These are phyloP conservation scores for Sporisorium scitamineum DNA, from an alignment of 1,284 basidiomycete genomes.

Conservation along the genomic window DNA sequence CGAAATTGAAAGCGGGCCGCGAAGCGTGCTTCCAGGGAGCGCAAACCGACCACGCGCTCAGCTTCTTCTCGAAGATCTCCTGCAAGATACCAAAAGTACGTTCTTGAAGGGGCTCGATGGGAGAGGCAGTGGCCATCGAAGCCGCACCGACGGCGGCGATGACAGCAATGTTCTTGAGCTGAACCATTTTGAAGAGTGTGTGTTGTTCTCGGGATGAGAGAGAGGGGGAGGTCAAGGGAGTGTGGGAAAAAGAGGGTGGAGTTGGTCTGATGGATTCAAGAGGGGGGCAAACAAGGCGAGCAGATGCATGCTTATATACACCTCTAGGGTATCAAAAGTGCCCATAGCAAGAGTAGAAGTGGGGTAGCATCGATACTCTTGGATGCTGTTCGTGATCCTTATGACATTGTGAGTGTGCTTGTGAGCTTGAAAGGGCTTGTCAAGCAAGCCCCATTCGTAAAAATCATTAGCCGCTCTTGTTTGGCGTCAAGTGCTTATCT, in stretches of 20 bases:
- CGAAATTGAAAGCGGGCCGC: conserved; percentile 15
- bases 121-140: conserved; percentile 20
- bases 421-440: too few species aligned
- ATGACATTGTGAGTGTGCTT: too few species aligned
- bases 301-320: not conserved
- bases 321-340: not conserved
- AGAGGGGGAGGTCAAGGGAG: conserved; percentile 1
- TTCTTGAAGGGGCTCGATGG: conserved; percentile 17
- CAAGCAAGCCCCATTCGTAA: too few species aligned
- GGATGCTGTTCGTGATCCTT: too few species aligned
- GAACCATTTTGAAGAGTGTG: conserved; percentile 17
- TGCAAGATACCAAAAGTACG: conserved; percentile 11
- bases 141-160: conserved; percentile 26
- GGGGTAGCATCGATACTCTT: too few species aligned
- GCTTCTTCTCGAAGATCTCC: conserved; percentile 15
- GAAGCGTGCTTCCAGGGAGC: conserved; percentile 35
- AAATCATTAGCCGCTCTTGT: too few species aligned
- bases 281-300: conserved; percentile 1
- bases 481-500: too few species aligned
- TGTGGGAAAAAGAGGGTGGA: not conserved
- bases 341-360: not conserved
- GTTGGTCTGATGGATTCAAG: conserved; percentile 11
- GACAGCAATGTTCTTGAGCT: conserved; percentile 16
- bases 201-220: conserved; percentile 3
- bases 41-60: conserved; percentile 3